These are phyloP conservation scores for Lagenidium sp. DNA, from an alignment of 352 stramenopile genomes.

Conservation along the genomic window DNA sequence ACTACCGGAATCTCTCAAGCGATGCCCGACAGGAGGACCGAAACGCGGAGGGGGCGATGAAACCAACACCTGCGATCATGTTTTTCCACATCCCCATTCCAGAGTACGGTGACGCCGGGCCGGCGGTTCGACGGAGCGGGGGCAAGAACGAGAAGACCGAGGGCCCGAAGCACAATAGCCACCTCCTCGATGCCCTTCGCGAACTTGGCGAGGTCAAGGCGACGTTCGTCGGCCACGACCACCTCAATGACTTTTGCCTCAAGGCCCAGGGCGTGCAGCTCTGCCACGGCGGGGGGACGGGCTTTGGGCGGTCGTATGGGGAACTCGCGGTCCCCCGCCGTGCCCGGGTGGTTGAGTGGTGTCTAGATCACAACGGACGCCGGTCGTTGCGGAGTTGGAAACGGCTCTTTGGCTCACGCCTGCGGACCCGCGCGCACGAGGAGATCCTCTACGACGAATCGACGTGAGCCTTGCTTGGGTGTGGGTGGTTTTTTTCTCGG, in stretches of 20 bases:
- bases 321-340: conserved; percentile 21
- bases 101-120: conserved; percentile 17
- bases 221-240: conserved; percentile 48
- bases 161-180: conserved; percentile 27
- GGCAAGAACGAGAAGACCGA: conserved; percentile 9
- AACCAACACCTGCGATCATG: conserved; percentile 33
- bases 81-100: conserved; percentile 61
- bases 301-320: conserved; percentile 32
- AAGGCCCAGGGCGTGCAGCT: conserved; percentile 30
- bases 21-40: not conserved
- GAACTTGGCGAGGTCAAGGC: conserved; percentile 52
- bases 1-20: conserved; percentile 30
- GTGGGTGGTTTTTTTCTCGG: no score
- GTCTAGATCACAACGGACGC: conserved; percentile 15
- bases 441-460: conserved; percentile 8
- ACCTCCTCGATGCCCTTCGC: conserved; percentile 32
- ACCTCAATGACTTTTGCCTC: conserved; percentile 53
- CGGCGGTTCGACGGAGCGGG: not conserved
- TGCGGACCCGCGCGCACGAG: conserved; percentile 4
- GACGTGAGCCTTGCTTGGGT: no score
- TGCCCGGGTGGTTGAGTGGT: conserved; percentile 50
- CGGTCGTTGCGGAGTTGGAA: conserved; percentile 19
- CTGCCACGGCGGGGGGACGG: conserved; percentile 42
- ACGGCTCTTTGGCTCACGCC: conserved; percentile 9
- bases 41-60: conserved; percentile 9